A percentile compares a stretch with the other conserved stretches of the same genome.
Conservation (phyloP, 2,329 filamentous ascomycete species). For the Xylariales sp. region DNA sequence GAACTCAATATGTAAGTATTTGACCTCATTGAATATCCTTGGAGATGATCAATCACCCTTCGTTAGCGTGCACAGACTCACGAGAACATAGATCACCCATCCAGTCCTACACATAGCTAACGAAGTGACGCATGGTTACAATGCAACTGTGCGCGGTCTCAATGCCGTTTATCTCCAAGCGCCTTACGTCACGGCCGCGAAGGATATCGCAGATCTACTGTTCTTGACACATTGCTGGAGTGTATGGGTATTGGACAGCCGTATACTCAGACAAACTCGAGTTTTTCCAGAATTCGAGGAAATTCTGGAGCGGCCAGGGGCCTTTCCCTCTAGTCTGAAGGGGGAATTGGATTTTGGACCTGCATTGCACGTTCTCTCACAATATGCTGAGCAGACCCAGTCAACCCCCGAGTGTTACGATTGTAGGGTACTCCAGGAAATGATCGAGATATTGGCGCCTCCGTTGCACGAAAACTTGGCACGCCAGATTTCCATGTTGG, state of each 20-base stretch:
- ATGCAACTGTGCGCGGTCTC: conserved; percentile 30
- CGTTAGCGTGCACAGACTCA: not conserved
- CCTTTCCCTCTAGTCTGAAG: conserved; percentile 16
- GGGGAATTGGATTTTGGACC: conserved; percentile 10
- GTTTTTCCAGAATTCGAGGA: conserved; percentile 27
- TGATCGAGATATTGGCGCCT: conserved; percentile 13
- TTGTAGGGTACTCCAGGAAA: conserved; percentile 7
- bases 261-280: conserved; percentile 23
- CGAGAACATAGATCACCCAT: conserved; percentile 17
- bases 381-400: conserved; percentile 12
- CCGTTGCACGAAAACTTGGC: conserved; percentile 14
- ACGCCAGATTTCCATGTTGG: conserved; percentile 11
- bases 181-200: conserved; percentile 20
- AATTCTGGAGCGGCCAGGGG: conserved; percentile 17
- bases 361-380: conserved; percentile 9
- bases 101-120: conserved; percentile 25
- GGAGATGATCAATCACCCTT: not conserved
- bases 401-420: conserved; percentile 14
- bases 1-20: conserved; percentile 12
- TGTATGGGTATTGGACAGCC: conserved; percentile 27
- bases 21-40: not conserved
- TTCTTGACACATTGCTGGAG: conserved; percentile 26
- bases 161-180: conserved; percentile 33
- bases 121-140: conserved; percentile 30
- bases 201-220: conserved; percentile 27